These are phyloP conservation scores for Gentiana straminea DNA, from an alignment of 257 asterid species.

Conservation along the genomic window DNA sequence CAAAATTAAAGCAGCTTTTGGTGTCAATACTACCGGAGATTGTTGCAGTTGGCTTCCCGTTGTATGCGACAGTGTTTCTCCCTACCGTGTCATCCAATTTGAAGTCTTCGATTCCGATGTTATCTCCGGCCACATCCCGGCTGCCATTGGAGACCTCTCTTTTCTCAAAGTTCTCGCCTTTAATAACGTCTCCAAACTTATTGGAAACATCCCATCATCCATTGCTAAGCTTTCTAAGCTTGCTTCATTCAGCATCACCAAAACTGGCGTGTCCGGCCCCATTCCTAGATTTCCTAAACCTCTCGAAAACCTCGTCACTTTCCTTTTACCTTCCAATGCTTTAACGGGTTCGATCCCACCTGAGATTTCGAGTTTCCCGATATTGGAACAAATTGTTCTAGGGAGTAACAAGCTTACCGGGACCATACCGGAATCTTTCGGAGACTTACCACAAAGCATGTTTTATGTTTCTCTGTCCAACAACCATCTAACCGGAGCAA, in stretches of 20 bases:
- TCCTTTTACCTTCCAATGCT: too few species aligned
- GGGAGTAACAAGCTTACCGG: slow-evolving; percentile 41
- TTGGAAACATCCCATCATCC: too few species aligned
- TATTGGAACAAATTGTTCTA: slow-evolving; percentile 11
- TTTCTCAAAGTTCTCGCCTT: too few species aligned
- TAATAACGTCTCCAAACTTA: too few species aligned
- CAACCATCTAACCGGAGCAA: slow-evolving; percentile 28
- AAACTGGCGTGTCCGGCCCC: slow-evolving; percentile 44
- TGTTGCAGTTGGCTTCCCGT: too few species aligned
- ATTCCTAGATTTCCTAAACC: slow-evolving; percentile 31
- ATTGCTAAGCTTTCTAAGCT: slow-evolving; percentile 35
- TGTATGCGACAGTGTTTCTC: too few species aligned
- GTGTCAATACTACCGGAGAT: too few species aligned
- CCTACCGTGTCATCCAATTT: slow-evolving; percentile 30
- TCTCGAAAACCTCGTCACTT: slow-evolving; percentile 8
- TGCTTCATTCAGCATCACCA: slow-evolving; percentile 15
- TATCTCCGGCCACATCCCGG: slow-evolving; percentile 41
- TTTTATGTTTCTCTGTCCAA: slow-evolving; percentile 24
- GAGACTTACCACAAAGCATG: slow-evolving; percentile 2
- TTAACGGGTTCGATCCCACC: too few species aligned
- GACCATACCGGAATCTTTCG: slow-evolving; percentile 25
- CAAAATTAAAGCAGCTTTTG: too few species aligned
- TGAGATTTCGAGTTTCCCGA: too few species aligned
- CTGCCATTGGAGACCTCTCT: slow-evolving; percentile 16
- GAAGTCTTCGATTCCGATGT: slow-evolving; percentile 26